A percentile compares a stretch with the other conserved stretches of the same genome.
phyloP scores from a whole-genome alignment of 2,329 filamentous ascomycete species.

The Trichoderma breve region DNA sequence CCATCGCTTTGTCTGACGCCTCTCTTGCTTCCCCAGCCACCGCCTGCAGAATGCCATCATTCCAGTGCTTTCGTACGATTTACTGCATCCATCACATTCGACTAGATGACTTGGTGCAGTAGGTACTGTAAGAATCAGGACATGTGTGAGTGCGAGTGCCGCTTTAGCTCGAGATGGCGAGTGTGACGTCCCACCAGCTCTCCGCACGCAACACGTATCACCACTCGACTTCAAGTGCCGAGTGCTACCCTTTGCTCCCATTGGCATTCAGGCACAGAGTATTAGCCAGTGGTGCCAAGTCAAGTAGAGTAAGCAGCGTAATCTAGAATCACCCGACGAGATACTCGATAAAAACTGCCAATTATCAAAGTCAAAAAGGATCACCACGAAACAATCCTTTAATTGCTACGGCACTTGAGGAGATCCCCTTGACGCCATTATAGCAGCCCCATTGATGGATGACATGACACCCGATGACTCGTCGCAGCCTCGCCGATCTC shows the following conservation, averaged over 20 bases:
- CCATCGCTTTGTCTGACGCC: not conserved
- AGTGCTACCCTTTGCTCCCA: not conserved
- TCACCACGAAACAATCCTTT: not conserved
- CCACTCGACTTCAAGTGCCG: not conserved
- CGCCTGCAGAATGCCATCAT: conserved; percentile 11
- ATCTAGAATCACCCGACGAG: not conserved
- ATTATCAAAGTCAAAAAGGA: not conserved
- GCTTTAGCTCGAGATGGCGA: not conserved
- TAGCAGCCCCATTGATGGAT: not conserved
- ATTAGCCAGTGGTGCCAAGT: not conserved
- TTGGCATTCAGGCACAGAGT: not conserved
- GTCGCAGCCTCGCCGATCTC: not conserved
- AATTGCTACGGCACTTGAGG: not conserved
- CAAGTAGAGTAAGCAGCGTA: not conserved
- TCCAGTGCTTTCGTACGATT: not conserved
- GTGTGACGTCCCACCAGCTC: not conserved
- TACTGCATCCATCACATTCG: not conserved
- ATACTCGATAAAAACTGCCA: not conserved
- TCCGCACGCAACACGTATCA: conserved; percentile 6
- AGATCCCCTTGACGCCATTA: not conserved
- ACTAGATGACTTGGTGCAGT: not conserved
- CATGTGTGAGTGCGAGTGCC: not conserved
- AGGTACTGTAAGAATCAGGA: not conserved
- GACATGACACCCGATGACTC: not conserved
- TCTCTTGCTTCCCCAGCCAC: not conserved